A percentile compares a stretch with the other conserved stretches of the same genome.
phyloP scores from a whole-genome alignment of 2,329 filamentous ascomycete species.

The Colletotrichum camelliae region DNA sequence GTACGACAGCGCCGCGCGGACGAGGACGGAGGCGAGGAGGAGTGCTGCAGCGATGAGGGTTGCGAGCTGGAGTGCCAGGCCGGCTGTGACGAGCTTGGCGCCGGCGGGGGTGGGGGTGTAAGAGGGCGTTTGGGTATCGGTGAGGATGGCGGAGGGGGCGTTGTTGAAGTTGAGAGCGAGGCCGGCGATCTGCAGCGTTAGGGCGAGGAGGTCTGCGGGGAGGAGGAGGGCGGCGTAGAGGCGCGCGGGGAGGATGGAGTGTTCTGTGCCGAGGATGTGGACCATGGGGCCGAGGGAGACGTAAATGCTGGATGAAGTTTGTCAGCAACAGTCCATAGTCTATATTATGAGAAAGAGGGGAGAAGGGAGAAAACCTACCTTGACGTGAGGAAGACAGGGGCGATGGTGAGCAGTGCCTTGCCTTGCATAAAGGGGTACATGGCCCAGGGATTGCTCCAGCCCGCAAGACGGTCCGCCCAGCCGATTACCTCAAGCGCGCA shows the following conservation, averaged over 20 bases:
- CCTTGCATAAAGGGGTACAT: conserved; percentile 26
- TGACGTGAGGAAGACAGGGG: conserved; percentile 31
- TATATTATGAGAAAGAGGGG: neutral
- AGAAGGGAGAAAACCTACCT: conserved; percentile 23
- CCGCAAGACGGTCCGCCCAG: conserved; percentile 27
- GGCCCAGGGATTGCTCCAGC: conserved; percentile 28
- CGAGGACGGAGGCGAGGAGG: conserved; percentile 28
- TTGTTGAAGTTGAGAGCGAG: conserved; percentile 31
- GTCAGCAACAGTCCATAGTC: neutral
- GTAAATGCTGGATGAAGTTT: conserved; percentile 28
- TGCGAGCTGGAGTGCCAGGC: conserved; percentile 29
- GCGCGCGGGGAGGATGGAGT: conserved; percentile 29
- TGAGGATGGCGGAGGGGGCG: neutral
- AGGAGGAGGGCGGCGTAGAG: conserved; percentile 30
- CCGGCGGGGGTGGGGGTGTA: conserved; percentile 23
- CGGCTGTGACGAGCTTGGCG: conserved; percentile 27
- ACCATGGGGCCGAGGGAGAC: conserved; percentile 29
- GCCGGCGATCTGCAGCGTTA: conserved; percentile 31
- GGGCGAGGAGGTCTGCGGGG: conserved; percentile 28
- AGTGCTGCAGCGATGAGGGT: conserved; percentile 27
- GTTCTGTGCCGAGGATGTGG: conserved; percentile 30
- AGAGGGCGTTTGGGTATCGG: neutral
- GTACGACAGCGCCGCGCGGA: conserved; percentile 26
- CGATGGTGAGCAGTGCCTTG: conserved; percentile 29
- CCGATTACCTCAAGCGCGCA: conserved; percentile 30